Conservation (phyloP, 2,329 filamentous ascomycete genomes). For the Ophiostoma himal-ulmi region DNA sequence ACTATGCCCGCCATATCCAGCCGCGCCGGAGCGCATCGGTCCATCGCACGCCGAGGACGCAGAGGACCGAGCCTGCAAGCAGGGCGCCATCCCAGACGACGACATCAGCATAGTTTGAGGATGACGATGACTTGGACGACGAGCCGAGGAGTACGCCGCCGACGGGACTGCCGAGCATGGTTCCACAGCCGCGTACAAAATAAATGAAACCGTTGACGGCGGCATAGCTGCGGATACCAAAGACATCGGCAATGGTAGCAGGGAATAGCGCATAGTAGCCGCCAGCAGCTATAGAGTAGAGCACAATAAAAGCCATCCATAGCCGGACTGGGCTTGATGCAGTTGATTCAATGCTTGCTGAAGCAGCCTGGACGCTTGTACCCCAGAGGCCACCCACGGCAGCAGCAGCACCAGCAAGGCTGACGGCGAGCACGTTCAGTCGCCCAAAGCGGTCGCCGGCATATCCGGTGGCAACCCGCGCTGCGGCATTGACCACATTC, state of each 20-base stretch:
- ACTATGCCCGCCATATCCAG: constrained; percentile 25
- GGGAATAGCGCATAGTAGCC: constrained; percentile 44
- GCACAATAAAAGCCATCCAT: constrained; percentile 33
- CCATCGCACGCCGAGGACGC: constrained; percentile 40
- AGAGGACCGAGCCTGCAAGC: constrained; percentile 36
- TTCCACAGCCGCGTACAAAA: constrained; percentile 40
- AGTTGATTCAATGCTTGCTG: not conserved
- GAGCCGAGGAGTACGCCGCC: constrained; percentile 37
- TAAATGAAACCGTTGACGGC: constrained; percentile 44
- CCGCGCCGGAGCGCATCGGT: constrained; percentile 28
- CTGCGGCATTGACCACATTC: constrained; percentile 42
- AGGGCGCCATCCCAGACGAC: constrained; percentile 40
- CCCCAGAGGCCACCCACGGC: constrained; percentile 26
- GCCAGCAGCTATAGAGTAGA: constrained; percentile 41
- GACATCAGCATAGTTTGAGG: constrained; percentile 34
- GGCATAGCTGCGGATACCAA: constrained; percentile 43
- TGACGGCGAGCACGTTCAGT: constrained; percentile 41
- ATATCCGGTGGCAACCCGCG: constrained; percentile 41
- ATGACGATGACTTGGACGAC: not conserved
- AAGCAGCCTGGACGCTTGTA: constrained; percentile 20
- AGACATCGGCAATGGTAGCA: constrained; percentile 43
- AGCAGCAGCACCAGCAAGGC: constrained; percentile 18
- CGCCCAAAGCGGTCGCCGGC: constrained; percentile 43
- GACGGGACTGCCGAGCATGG: constrained; percentile 42
- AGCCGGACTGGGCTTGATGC: constrained; percentile 17